phyloP scores from a whole-genome alignment of 2,329 filamentous ascomycete genomes.

The Didymella lethalis region DNA sequence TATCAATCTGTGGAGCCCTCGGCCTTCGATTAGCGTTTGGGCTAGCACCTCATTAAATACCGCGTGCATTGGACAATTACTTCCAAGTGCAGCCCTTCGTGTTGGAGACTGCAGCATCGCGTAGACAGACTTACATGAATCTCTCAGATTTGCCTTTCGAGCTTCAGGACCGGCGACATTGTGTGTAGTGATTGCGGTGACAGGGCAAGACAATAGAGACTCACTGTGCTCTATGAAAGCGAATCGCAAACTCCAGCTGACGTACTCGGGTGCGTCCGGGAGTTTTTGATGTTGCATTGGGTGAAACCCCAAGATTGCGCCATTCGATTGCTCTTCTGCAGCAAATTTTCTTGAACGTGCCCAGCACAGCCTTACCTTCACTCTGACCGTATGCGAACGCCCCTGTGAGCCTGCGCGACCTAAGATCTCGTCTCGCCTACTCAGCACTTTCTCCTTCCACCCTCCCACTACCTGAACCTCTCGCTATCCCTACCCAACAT shows the following conservation, averaged over 20 bases:
- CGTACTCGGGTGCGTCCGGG: background rate
- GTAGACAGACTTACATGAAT: background rate
- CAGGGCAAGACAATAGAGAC: background rate
- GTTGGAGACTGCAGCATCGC: too few relatives aligned
- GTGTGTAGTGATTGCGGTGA: background rate
- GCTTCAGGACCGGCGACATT: background rate
- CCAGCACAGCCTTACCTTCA: background rate
- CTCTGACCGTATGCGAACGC: background rate
- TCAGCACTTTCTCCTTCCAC: background rate
- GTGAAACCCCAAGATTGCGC: background rate
- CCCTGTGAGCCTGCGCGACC: background rate
- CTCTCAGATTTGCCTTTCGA: background rate
- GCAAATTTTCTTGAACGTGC: background rate
- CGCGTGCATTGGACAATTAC: background rate
- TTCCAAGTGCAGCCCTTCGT: background rate
- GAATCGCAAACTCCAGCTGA: background rate
- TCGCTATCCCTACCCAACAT: background rate
- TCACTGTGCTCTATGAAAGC: background rate
- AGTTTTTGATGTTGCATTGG: background rate
- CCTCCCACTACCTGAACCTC: background rate
- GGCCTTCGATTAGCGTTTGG: slow-evolving; percentile 3
- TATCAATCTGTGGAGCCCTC: slow-evolving; percentile 17
- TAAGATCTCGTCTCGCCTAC: background rate
- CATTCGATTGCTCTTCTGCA: too few relatives aligned
- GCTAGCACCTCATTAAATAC: too few relatives aligned